Evolutionary conservation across 495 filamentous ascomycete genomes (phyloP), one percentile per base, ranked within the genome.

Genomic region (Platismatia glauca): DNA sequence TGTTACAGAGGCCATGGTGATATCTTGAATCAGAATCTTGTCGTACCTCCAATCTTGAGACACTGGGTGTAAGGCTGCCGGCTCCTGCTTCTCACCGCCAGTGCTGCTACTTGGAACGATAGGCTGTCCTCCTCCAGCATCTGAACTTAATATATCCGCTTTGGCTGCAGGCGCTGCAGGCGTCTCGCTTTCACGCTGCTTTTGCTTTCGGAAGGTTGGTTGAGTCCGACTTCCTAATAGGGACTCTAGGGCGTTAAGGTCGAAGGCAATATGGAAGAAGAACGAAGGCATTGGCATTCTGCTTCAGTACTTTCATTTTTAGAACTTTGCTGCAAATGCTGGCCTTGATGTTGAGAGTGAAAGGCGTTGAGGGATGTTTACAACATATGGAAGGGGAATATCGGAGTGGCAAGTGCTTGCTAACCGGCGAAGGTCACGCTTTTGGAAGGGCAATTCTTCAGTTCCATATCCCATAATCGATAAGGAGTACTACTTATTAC

Each of bases 211-310:
- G 5, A 31, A 55, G 48, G 22, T 35, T 39, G 48, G 46, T 8
- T 27, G 48, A 4, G 9, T 11, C 35, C 46, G 48, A 38, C 27
- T 61, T 35, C 48, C 35, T 20, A 34, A 22, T 34, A 31, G 31
- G 35, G 59, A 39, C 55, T 57, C 13, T 24, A 18, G 38, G 24
- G 34, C 27, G 22, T 55, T 46, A 65, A 97, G 79, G 79, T 97
- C 93, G 70, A 98, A 83, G 68, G 86, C 85, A 35, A 98, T 72
- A 70, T 97, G 93, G 69, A 92, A 98, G 74, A 91, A 92, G 75
- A 94, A 96, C 39, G 88, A 85, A 76, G 89, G 89, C 91, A 89
- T 86, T 61, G 29, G 41, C 46, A 9, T 18, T 37, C 31, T 33
- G 34, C 58, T 20, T 48, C 22, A 22, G 39, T 34, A 22, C 7